Conservation (phyloP, 73 alveolate species). For the Symbiodinium natans region DNA sequence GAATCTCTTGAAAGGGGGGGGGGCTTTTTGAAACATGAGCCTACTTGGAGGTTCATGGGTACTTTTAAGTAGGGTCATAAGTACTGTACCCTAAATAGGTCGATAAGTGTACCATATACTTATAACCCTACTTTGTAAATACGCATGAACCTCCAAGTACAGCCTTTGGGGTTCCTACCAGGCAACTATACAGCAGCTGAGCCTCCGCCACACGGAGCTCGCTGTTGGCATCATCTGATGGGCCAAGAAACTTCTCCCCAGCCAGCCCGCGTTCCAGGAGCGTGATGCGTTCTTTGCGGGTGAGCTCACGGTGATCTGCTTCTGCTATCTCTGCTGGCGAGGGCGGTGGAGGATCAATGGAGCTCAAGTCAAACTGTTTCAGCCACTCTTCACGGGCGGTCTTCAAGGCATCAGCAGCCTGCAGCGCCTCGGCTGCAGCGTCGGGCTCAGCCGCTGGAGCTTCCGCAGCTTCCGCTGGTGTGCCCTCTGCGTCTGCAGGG, state of each 20-base stretch:
- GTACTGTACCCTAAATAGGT: too few relatives aligned
- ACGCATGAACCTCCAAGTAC: too few relatives aligned
- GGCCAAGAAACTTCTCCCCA: background rate
- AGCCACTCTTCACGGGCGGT: background rate
- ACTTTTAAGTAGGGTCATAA: too few relatives aligned
- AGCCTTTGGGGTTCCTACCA: too few relatives aligned
- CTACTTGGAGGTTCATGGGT: too few relatives aligned
- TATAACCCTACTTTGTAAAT: too few relatives aligned
- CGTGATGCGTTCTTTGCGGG: background rate
- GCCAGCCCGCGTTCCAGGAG: background rate
- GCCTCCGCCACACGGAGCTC: background rate
- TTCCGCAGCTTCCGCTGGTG: too few relatives aligned
- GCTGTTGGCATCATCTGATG: background rate
- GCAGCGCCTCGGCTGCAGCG: background rate
- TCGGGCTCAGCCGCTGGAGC: too few relatives aligned
- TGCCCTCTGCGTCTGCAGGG: too few relatives aligned
- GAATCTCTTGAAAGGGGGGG: too few relatives aligned
- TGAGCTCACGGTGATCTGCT: background rate
- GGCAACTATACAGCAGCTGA: background rate
- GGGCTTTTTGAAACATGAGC: too few relatives aligned
- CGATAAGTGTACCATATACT: too few relatives aligned
- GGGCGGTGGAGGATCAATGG: background rate
- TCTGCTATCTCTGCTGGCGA: background rate
- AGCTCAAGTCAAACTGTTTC: background rate
- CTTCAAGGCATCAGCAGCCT: background rate